These are phyloP conservation scores for Trichoderma sp. DNA, from an alignment of 2,329 filamentous ascomycete species.

Conservation along the genomic window DNA sequence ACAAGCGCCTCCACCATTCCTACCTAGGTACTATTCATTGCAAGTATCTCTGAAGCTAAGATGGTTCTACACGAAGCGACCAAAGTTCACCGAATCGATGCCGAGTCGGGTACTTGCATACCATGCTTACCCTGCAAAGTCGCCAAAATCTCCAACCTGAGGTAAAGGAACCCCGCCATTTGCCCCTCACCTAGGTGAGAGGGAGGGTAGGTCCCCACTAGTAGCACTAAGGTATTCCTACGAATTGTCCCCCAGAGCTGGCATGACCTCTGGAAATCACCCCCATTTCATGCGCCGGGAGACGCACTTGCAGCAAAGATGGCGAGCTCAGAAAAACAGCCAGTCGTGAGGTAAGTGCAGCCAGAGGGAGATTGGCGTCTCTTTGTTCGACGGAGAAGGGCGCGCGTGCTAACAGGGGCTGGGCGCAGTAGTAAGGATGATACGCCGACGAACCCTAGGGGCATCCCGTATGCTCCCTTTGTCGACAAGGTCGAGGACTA, in stretches of 20 bases:
- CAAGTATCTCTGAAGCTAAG: no score
- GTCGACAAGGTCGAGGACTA: constrained; percentile 90
- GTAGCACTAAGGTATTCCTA: constrained; percentile 4
- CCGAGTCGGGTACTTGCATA: not conserved
- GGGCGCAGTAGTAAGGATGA: constrained; percentile 46
- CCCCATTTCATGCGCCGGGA: constrained; percentile 25
- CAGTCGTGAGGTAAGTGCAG: constrained; percentile 40
- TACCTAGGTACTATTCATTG: no score
- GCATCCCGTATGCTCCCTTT: constrained; percentile 82
- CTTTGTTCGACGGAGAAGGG: not conserved
- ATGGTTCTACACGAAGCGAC: no score
- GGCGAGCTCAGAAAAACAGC: constrained; percentile 47
- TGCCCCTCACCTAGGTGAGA: constrained; percentile 33
- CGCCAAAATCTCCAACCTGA: not conserved
- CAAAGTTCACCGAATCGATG: not conserved
- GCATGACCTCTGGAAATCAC: constrained; percentile 35
- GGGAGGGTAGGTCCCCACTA: constrained; percentile 37
- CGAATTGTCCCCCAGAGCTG: constrained; percentile 14
- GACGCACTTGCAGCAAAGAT: constrained; percentile 39
- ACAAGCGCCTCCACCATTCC: no score
- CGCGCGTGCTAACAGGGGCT: constrained; percentile 9
- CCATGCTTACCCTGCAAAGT: constrained; percentile 2
- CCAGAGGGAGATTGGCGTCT: not conserved
- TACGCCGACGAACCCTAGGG: constrained; percentile 72
- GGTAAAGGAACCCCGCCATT: constrained; percentile 36